Evolutionary conservation across 78 protist species (phyloP), one percentile per base, ranked within the genome.

Genomic region (Blattamonas nauphoetae): DNA sequence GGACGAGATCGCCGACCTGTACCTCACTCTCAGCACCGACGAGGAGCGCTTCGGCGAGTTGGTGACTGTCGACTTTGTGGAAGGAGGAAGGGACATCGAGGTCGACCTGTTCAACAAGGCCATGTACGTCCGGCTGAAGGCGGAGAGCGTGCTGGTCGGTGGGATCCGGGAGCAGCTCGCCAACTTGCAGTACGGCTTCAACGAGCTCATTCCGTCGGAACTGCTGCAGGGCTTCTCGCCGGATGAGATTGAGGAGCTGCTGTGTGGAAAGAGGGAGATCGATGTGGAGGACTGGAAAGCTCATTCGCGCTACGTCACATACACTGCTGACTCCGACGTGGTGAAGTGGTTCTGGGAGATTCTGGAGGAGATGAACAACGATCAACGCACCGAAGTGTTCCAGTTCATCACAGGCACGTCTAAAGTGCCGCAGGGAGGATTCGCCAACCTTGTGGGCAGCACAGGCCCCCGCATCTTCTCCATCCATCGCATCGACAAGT

Each of bases 341-440:
- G 86, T 84, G 78, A 4, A 43, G 78, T 84, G 6, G 44, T 84
- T 84, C 86, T 84, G 86, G 86, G n/a, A 84, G 42, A 21, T 21
- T 21, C 29, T 84, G 63, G 86, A 84, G 42, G 32, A 6, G 85
- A 55, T 84, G 78, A 46, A 4, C 42, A 44, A 46, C 86, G 86
- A 84, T 5, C 78, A 84, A 6, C 42, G 78, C 46, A 45, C 77
- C 41, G 45, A 43, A 6, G 21, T 84, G 55, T 5, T 84, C 85
- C 86, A 84, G 78, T 84, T 84, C 78, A 71, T 84, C 44, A 84
- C 86, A 5, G 86, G 86, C 78, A 84, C 86, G 63, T 43, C 86
- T 5, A 44, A 46, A 71, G 6, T 84, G 29, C 86, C 86, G 44
- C 86, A 5, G 78, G 86, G 86, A 5, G 86, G 83, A 4, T 79